These are phyloP conservation scores for Xylaria curta DNA, from an alignment of 495 filamentous ascomycete genomes.

Conservation along the genomic window DNA sequence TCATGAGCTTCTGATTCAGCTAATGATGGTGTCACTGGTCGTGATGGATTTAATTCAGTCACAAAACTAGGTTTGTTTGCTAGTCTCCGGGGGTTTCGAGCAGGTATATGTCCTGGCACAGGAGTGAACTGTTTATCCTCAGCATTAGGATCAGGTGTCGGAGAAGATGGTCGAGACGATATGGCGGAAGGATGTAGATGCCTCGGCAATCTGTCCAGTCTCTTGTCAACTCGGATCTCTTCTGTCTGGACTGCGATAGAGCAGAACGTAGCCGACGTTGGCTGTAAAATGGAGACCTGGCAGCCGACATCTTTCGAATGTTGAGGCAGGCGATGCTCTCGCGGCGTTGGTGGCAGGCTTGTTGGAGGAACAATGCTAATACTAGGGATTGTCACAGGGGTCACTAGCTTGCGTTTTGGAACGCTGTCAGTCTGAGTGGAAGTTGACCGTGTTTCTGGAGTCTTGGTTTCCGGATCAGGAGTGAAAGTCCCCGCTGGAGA, in stretches of 20 bases:
- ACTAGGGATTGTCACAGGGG: conserved; percentile 58
- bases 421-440: conserved; percentile 72
- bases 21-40: conserved; percentile 40
- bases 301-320: conserved; percentile 63
- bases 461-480: conserved; percentile 31
- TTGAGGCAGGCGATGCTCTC: conserved; percentile 59
- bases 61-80: conserved; percentile 51
- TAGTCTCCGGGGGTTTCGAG: conserved; percentile 59
- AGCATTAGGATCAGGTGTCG: conserved; percentile 40
- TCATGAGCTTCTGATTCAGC: conserved; percentile 58
- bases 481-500: conserved; percentile 46
- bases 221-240: conserved; percentile 78
- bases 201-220: conserved; percentile 73
- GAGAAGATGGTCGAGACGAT: conserved; percentile 61
- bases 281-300: conserved; percentile 53
- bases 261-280: conserved; percentile 51
- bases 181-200: conserved; percentile 79
- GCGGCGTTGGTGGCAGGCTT: conserved; percentile 59
- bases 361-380: conserved; percentile 67
- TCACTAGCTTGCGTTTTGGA: conserved; percentile 39
- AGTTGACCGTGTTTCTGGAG: conserved; percentile 53
- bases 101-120: conserved; percentile 56
- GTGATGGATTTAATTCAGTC: conserved; percentile 54
- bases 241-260: conserved; percentile 88
- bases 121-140: conserved; percentile 55